A percentile compares a stretch with the other conserved stretches of the same genome.
Evolutionary conservation across 352 stramenopile species (phyloP).

Genomic region (Pythium oligandrum): DNA sequence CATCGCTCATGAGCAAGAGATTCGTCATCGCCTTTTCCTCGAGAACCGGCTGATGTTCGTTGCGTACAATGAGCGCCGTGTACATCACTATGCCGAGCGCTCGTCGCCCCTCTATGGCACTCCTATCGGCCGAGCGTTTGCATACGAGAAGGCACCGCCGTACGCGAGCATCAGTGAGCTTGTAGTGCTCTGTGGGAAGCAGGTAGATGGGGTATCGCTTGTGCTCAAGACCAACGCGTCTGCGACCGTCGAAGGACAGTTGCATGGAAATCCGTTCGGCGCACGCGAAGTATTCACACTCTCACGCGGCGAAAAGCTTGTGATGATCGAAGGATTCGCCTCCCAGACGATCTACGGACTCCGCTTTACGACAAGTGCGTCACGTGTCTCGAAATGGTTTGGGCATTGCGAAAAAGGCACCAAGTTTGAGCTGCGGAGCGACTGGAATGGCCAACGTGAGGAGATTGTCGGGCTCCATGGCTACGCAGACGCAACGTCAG

Average conservation of each 20-base stretch:
- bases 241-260: conserved; percentile 32
- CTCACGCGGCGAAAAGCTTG: conserved; percentile 48
- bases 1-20: conserved; percentile 50
- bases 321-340: conserved; percentile 62
- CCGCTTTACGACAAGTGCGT: conserved; percentile 51
- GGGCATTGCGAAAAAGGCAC: conserved; percentile 64
- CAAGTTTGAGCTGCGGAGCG: conserved; percentile 57
- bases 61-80: conserved; percentile 57
- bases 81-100: conserved; percentile 66
- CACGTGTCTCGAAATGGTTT: conserved; percentile 72
- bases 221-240: conserved; percentile 50
- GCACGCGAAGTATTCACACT: conserved; percentile 58
- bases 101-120: conserved; percentile 41
- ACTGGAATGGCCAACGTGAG: conserved; percentile 41
- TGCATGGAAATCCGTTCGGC: conserved; percentile 70
- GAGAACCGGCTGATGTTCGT: conserved; percentile 74
- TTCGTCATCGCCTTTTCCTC: conserved; percentile 46
- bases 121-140: conserved; percentile 35
- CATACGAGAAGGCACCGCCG: conserved; percentile 53
- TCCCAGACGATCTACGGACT: conserved; percentile 69
- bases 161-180: conserved; percentile 69
- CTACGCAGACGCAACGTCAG: conserved; percentile 52
- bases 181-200: conserved; percentile 60
- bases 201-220: conserved; percentile 63
- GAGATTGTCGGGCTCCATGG: conserved; percentile 72